These are phyloP conservation scores for Phalaenopsis equestris DNA, from an alignment of 106 monocot species.

Conservation along the genomic window DNA sequence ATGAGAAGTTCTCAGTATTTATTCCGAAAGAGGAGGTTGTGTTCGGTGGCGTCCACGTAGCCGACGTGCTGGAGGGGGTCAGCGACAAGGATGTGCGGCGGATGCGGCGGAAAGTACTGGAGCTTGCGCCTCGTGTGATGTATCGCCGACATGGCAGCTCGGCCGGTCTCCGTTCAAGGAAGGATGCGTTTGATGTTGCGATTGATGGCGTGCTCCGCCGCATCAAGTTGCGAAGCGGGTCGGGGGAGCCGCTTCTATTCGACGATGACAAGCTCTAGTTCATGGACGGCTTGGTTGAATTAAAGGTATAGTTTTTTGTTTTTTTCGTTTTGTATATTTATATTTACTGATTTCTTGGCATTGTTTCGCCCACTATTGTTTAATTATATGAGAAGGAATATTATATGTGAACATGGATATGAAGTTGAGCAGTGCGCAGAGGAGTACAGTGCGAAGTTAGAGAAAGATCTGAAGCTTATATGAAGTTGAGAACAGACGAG, in stretches of 20 bases:
- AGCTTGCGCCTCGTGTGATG: slow-evolving; percentile 66
- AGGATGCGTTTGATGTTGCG: slow-evolving; percentile 83
- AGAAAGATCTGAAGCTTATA: slow-evolving; percentile 35
- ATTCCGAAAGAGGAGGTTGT: slow-evolving; percentile 91
- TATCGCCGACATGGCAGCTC: slow-evolving; percentile 68
- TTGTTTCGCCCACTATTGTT: no score
- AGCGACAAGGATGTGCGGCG: slow-evolving; percentile 34
- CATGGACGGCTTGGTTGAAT: slow-evolving; percentile 4
- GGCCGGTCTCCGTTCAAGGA: slow-evolving; percentile 34
- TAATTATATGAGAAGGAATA: no score
- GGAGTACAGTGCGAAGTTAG: slow-evolving; percentile 44
- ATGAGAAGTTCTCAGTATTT: slow-evolving; percentile 55
- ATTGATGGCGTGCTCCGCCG: slow-evolving; percentile 60
- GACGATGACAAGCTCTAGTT: neutral
- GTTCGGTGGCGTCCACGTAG: slow-evolving; percentile 42
- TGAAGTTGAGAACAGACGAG: slow-evolving; percentile 39
- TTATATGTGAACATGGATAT: no score
- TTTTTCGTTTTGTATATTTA: no score
- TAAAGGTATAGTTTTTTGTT: no score
- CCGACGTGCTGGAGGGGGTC: slow-evolving; percentile 39
- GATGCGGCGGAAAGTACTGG: slow-evolving; percentile 65
- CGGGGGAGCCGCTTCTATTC: slow-evolving; percentile 17
- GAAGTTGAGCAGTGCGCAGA: slow-evolving; percentile 49
- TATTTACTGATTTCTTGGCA: no score
- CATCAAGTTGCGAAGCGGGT: slow-evolving; percentile 29